phyloP scores from a whole-genome alignment of 805 yeast genomes.

The Saccharomycopsis javanensis region DNA sequence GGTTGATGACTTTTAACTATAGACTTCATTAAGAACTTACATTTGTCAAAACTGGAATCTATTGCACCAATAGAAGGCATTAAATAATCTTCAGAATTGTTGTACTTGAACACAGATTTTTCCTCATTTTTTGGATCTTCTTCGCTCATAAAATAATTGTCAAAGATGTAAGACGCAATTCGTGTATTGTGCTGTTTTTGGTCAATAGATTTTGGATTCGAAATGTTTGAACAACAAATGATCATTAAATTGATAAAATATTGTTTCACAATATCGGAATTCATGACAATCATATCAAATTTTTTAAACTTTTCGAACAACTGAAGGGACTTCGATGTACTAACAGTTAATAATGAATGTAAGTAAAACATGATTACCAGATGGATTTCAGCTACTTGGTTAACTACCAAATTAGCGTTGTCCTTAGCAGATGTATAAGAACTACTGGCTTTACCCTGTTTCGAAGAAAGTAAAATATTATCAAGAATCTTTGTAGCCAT shows the following conservation, averaged over 20 bases:
- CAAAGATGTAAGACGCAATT: slow-evolving; percentile 1
- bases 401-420: neutral
- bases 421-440: neutral
- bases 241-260: slow-evolving; percentile 10
- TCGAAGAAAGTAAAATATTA: slow-evolving; percentile 8
- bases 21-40: slow-evolving; percentile 3
- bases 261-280: neutral
- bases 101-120: neutral
- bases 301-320: slow-evolving; percentile 13
- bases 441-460: neutral
- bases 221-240: slow-evolving; percentile 3
- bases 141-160: neutral
- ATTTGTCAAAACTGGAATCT: neutral
- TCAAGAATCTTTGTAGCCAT: slow-evolving; percentile 17
- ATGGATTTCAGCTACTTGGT: slow-evolving; percentile 9
- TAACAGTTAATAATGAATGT: slow-evolving; percentile 7
- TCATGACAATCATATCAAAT: slow-evolving; percentile 5
- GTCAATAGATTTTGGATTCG: neutral
- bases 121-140: neutral
- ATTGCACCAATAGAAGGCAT: neutral
- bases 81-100: neutral
- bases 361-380: slow-evolving; percentile 12
- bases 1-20: neutral
- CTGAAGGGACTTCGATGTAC: slow-evolving; percentile 4
- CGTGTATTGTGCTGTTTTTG: slow-evolving; percentile 1